Evolutionary conservation across 129 eudicot species (phyloP), one percentile per base, ranked within the genome.

Genomic region (Tagetes erecta): DNA sequence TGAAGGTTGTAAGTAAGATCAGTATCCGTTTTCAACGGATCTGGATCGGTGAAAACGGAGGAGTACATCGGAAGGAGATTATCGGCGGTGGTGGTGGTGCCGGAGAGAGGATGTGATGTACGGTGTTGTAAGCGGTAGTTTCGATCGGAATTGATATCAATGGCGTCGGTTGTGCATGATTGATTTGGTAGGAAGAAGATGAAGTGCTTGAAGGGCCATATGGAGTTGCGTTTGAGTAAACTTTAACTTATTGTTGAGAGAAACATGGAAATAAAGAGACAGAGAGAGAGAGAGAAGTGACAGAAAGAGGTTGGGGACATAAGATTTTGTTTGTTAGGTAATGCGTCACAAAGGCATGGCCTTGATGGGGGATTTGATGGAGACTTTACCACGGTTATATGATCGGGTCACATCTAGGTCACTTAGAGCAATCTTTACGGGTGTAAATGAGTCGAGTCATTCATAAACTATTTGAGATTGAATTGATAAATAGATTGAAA

Each of bases 11-110:
- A 67, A 7, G 71, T 74, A 20, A 74, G 51, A 1, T 69, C 79
- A 58, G 52, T 74, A 0, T 74, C 70, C 0, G 36, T 8, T 8
- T 72, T 72, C 34, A 58, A 44, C n/a, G 31, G 67, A 63, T 75
- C 72, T 64, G 11, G 42, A 65, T 50, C 10, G 6, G 12, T 1
- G 9, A 68, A 62, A 3, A 10, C 46, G 30, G 57, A 37, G 40
- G 50, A 38, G 49, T 63, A 83, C 79, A 83, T 67, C 73, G 84
- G 87, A 47, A 62, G 13, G 9, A 73, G 46, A 41, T 58, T 45
- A 6, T 45, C 77, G 57, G 44, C 42, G 8, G 41, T 56, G 53
- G 66, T 56, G 53, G 66, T 10, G 53, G 52, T 56, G 53, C 67
- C 53, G 76, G 67, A 41, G 56, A 72, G 34, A 72, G 53, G 76